Evolutionary conservation across 345 rosid species (phyloP).

Genomic region (Lumnitzera littorea): DNA sequence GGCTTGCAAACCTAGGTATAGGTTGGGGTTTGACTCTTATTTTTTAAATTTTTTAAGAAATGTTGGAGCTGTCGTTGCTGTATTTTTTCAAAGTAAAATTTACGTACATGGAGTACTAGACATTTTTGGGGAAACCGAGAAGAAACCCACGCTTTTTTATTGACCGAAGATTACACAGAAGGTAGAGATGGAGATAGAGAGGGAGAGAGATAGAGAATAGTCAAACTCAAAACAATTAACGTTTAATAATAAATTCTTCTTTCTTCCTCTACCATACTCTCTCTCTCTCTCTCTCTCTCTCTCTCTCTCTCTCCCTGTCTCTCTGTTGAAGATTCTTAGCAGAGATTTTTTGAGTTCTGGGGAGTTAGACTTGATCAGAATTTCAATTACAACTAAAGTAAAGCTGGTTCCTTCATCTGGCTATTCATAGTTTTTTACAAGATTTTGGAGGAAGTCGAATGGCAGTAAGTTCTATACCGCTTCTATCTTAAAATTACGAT

Average conservation of each 20-base stretch:
- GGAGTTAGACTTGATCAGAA: conserved; percentile 2
- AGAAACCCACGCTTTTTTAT: conserved; percentile 7
- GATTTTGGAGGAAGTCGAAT: too few species aligned
- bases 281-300: conserved; percentile 8
- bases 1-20: too few species aligned
- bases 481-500: too few species aligned
- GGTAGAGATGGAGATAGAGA: not conserved
- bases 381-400: not conserved
- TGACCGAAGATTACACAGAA: too few species aligned
- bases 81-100: too few species aligned
- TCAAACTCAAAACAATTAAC: conserved; percentile 53
- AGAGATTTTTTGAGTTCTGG: conserved; percentile 5
- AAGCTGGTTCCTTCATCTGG: too few species aligned
- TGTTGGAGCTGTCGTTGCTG: too few species aligned
- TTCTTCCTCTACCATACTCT: conserved; percentile 8
- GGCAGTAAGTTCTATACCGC: too few species aligned
- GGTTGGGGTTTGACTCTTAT: too few species aligned
- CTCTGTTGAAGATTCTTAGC: conserved; percentile 8
- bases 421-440: too few species aligned
- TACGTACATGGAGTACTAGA: conserved; percentile 7
- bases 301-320: conserved; percentile 7
- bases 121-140: conserved; percentile 19
- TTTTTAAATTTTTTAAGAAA: too few species aligned
- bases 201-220: conserved; percentile 20
- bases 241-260: conserved; percentile 36